phyloP scores from a whole-genome alignment of 2,329 filamentous ascomycete species.

The Onygenales sp. region DNA sequence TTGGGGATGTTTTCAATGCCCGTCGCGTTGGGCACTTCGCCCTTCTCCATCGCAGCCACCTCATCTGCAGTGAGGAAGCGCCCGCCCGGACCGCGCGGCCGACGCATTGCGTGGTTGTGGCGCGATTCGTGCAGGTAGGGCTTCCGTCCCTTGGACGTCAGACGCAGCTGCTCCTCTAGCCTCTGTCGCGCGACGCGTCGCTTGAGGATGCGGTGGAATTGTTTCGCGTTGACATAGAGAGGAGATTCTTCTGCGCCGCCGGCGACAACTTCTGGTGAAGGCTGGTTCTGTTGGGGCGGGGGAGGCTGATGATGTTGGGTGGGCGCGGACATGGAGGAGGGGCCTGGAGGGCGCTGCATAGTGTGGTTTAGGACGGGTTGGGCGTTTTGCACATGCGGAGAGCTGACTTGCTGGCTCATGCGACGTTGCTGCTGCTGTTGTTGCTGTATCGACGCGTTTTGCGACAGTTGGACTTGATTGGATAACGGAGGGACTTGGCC shows the following conservation, averaged over 20 bases:
- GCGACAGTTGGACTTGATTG: conserved; percentile 18
- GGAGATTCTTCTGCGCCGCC: conserved; percentile 73
- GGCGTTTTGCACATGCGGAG: conserved; percentile 63
- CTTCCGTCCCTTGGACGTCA: conserved; percentile 92
- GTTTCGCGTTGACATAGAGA: conserved; percentile 95
- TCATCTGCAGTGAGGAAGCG: conserved; percentile 95
- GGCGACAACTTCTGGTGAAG: conserved; percentile 71
- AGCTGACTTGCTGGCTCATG: conserved; percentile 65
- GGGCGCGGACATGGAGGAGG: conserved; percentile 40
- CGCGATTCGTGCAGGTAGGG: conserved; percentile 95
- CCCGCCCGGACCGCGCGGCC: conserved; percentile 85
- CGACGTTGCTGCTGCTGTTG: conserved; percentile 44
- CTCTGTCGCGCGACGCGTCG: conserved; percentile 85
- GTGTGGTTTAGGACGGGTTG: conserved; percentile 67
- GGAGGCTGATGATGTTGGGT: conserved; percentile 44
- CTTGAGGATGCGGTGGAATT: conserved; percentile 96
- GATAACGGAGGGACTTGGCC: conserved; percentile 44
- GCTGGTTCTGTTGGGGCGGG: conserved; percentile 55
- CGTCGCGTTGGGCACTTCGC: conserved; percentile 33
- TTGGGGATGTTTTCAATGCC: conserved; percentile 26
- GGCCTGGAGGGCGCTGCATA: conserved; percentile 42
- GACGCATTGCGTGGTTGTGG: conserved; percentile 96
- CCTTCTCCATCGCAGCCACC: conserved; percentile 77
- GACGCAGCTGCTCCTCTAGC: conserved; percentile 79
- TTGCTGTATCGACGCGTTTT: conserved; percentile 20